Evolutionary conservation across 1,284 basidiomycete species (phyloP), one percentile per base, ranked within the genome.

Genomic region (Cryptococcus amylolentus): DNA sequence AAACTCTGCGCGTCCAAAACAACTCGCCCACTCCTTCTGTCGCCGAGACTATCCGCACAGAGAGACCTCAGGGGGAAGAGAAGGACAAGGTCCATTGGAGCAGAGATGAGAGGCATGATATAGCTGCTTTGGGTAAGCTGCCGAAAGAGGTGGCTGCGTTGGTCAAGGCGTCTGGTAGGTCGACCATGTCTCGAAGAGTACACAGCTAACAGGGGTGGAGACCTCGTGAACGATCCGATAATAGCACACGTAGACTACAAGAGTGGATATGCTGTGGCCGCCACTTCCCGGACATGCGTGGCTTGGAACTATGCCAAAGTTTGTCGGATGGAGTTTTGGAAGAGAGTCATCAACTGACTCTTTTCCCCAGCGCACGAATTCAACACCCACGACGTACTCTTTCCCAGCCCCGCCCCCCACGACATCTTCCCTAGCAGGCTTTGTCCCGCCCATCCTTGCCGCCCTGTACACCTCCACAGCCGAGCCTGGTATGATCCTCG

Each of bases 251-350:
- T 79, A 6, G 78, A 80, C 51, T 53, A 65, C 0, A 45, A 55
- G 3, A 69, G 70, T 3, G 79, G 79, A 1, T 80, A 77, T 48
- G 79, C 77, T 0, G 70, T 73, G 48, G 72, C 79, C 8, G 52
- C 74, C 10, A 72, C 67, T 1, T 63, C 68, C 5, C 60, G 65
- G 8, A 46, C 55, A 23, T 75, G 74, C 52, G 70, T 73, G 42
- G 74, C 77, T 2, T 80, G 79, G 79, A 79, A 79, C 58, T 79
- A 76, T 60, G 59, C 69, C 10, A 77, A 72, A 54, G 77, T 75
- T 27, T 16, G 47, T 20, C 13, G 18, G 38, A 26, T 44, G n/a
- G 3, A 23, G 23, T n/a, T n/a, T 40, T 40, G n/a, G 9, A 16
- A 23, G 51, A 61, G 54, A 4, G 5, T 23, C 23, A 18, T 26